phyloP scores from a whole-genome alignment of 163 green algal species.

The Prototheca stagnorum region DNA sequence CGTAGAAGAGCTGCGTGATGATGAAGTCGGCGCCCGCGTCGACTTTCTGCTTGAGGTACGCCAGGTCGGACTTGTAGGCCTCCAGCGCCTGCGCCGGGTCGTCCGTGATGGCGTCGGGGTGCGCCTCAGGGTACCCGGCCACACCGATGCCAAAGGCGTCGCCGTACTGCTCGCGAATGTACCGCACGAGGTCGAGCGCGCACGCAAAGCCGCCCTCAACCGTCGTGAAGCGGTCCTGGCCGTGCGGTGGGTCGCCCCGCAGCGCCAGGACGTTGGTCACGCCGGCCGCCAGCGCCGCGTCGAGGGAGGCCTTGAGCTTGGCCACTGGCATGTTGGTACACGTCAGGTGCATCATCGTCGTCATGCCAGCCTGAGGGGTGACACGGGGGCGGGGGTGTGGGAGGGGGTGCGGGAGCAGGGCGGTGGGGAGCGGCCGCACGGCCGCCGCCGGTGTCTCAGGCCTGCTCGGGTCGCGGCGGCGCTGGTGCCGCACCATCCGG shows the following conservation, averaged over 20 bases:
- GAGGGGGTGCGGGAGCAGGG: neutral
- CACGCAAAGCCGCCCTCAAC: slow-evolving; percentile 82
- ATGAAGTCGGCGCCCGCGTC: slow-evolving; percentile 86
- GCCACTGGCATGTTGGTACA: slow-evolving; percentile 96
- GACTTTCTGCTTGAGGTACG: slow-evolving; percentile 92
- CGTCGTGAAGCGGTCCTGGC: slow-evolving; percentile 70
- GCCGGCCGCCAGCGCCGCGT: slow-evolving; percentile 58
- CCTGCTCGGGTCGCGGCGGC: no score
- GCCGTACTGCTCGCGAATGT: slow-evolving; percentile 72
- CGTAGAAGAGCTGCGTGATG: slow-evolving; percentile 96
- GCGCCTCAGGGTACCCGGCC: slow-evolving; percentile 89
- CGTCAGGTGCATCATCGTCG: slow-evolving; percentile 98
- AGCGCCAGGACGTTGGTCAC: slow-evolving; percentile 92
- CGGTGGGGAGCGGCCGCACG: no score
- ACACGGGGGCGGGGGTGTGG: no score
- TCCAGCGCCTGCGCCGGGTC: slow-evolving; percentile 49
- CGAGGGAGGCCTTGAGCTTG: slow-evolving; percentile 52
- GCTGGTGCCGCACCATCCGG: no score
- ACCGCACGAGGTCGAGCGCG: slow-evolving; percentile 85
- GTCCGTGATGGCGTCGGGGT: slow-evolving; percentile 82
- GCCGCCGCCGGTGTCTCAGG: no score
- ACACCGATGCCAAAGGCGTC: slow-evolving; percentile 91
- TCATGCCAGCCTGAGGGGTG: slow-evolving; percentile 67
- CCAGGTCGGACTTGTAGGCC: slow-evolving; percentile 73
- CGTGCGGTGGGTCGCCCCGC: slow-evolving; percentile 83